These are phyloP conservation scores for Claviceps monticola DNA, from an alignment of 2,329 filamentous ascomycete genomes.

Conservation along the genomic window DNA sequence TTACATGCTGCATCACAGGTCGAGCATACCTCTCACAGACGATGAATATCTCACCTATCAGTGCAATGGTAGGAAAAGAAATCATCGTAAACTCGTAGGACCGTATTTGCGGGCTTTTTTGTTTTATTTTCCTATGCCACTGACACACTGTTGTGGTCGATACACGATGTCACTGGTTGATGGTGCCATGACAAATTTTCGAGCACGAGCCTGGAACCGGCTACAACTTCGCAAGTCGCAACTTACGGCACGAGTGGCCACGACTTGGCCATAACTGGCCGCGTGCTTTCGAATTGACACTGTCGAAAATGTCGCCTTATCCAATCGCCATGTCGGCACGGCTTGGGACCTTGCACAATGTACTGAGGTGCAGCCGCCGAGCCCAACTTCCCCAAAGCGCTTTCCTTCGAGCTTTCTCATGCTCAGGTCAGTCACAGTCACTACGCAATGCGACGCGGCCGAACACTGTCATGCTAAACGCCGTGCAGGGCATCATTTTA, in stretches of 20 bases:
- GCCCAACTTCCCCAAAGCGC: slow-evolving; percentile 7
- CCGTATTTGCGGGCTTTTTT: no score
- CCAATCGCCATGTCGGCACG: slow-evolving; percentile 12
- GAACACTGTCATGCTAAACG: background rate
- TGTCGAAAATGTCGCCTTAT: no score
- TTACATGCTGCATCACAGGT: no score
- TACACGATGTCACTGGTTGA: no score
- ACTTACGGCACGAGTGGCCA: background rate
- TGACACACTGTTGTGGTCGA: no score
- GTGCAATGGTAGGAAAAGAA: no score
- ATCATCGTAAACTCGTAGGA: no score
- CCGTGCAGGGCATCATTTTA: background rate
- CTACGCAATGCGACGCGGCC: background rate
- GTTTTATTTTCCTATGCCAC: no score
- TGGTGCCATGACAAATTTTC: no score
- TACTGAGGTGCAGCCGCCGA: slow-evolving; percentile 14
- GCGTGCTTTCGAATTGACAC: background rate
- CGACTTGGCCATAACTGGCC: background rate
- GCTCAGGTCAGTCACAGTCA: slow-evolving; percentile 5
- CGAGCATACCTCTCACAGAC: no score
- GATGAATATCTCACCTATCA: no score
- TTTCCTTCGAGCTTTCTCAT: background rate
- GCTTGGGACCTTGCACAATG: slow-evolving; percentile 13
- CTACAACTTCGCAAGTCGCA: background rate
- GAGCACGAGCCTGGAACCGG: no score